A percentile compares a stretch with the other conserved stretches of the same genome.
These are phyloP conservation scores for Fistulifera solaris DNA, from an alignment of 108 stramenopile species.

Conservation along the genomic window DNA sequence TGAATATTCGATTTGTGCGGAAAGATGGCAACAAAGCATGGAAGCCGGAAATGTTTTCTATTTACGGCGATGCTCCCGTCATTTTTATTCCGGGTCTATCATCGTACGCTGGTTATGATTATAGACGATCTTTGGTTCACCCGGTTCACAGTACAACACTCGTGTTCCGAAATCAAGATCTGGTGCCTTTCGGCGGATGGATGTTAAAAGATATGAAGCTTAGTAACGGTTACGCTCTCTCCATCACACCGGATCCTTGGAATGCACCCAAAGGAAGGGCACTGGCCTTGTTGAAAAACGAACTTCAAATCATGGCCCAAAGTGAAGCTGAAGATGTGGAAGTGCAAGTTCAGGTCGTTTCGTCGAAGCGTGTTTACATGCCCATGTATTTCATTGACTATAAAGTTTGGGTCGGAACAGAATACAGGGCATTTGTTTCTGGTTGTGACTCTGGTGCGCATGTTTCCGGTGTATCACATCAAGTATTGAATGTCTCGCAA, in stretches of 20 bases:
- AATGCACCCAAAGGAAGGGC: slow-evolving; percentile 63
- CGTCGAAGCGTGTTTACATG: slow-evolving; percentile 63
- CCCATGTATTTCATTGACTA: slow-evolving; percentile 75
- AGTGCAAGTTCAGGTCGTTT: slow-evolving; percentile 58
- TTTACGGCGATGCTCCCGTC: slow-evolving; percentile 22
- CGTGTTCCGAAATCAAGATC: slow-evolving; percentile 60
- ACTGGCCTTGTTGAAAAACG: slow-evolving; percentile 43
- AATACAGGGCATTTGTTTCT: slow-evolving; percentile 64
- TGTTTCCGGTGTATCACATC: slow-evolving; percentile 67
- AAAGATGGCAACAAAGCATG: slow-evolving; percentile 16
- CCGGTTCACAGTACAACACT: slow-evolving; percentile 67
- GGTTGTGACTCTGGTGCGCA: slow-evolving; percentile 55
- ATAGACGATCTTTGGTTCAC: slow-evolving; percentile 63
- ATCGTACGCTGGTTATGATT: slow-evolving; percentile 66
- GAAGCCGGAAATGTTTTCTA: slow-evolving; percentile 51
- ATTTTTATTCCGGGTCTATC: slow-evolving; percentile 66
- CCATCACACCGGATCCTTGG: slow-evolving; percentile 74
- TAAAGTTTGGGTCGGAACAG: slow-evolving; percentile 42
- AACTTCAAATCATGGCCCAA: slow-evolving; percentile 45
- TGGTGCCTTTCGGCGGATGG: slow-evolving; percentile 63
- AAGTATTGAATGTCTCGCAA: slow-evolving; percentile 17
- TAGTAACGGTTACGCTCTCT: slow-evolving; percentile 26
- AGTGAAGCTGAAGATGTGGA: slow-evolving; percentile 13
- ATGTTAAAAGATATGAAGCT: slow-evolving; percentile 59
- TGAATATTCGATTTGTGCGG: slow-evolving; percentile 55